Percentiles rank a stretch among this genome's conserved stretches.
These are phyloP conservation scores for Monilinia vaccinii-corymbosi DNA, from an alignment of 2,329 filamentous ascomycete species.

Conservation along the genomic window DNA sequence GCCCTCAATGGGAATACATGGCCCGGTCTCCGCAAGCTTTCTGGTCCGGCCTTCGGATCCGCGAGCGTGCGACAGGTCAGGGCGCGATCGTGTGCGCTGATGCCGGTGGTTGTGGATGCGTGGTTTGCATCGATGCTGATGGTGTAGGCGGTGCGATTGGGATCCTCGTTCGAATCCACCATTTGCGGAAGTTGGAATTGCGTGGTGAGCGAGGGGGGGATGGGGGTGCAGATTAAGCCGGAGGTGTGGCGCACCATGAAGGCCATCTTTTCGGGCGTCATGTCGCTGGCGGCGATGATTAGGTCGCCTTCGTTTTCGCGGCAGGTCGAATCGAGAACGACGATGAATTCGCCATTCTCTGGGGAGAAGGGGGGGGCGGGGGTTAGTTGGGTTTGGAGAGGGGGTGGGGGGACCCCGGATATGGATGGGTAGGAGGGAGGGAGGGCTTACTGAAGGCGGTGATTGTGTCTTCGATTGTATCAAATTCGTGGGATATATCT, in stretches of 20 bases:
- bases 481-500: slow-evolving; percentile 39
- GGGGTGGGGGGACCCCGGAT: not conserved
- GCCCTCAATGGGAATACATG: slow-evolving; percentile 84
- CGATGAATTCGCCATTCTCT: slow-evolving; percentile 83
- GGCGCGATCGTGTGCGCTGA: slow-evolving; percentile 79
- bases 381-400: slow-evolving; percentile 13
- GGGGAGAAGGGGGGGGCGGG: not conserved
- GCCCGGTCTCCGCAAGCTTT: slow-evolving; percentile 70
- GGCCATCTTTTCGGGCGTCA: slow-evolving; percentile 86
- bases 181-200: slow-evolving; percentile 78
- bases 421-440: not conserved
- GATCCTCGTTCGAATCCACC: slow-evolving; percentile 67
- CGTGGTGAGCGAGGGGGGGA: slow-evolving; percentile 59
- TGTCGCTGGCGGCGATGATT: slow-evolving; percentile 79
- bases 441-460: slow-evolving; percentile 50
- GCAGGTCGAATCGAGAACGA: slow-evolving; percentile 84
- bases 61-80: slow-evolving; percentile 74
- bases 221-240: slow-evolving; percentile 83
- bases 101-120: slow-evolving; percentile 73
- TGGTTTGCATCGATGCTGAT: slow-evolving; percentile 75
- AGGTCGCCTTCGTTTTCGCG: slow-evolving; percentile 98
- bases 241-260: slow-evolving; percentile 91
- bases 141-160: slow-evolving; percentile 87
- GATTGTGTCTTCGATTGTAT: slow-evolving; percentile 56
- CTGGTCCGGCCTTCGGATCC: slow-evolving; percentile 41